phyloP scores from a whole-genome alignment of 805 yeast genomes.

The Saccharomyces paradoxus region DNA sequence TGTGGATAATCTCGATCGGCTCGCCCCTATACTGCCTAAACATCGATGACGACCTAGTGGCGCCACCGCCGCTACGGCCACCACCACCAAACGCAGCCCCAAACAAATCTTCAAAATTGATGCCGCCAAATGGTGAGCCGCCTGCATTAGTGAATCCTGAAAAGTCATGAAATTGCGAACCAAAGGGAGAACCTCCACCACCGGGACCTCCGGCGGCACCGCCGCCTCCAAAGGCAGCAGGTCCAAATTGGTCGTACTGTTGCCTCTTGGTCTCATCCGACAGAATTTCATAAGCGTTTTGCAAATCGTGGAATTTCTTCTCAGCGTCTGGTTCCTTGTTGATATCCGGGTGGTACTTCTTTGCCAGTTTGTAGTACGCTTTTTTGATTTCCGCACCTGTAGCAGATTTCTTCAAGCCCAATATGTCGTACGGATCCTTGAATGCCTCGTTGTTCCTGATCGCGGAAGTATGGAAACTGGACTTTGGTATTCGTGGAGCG shows the following conservation, averaged over 20 bases:
- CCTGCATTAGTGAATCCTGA: constrained; percentile 3
- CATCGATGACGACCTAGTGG: constrained; percentile 18
- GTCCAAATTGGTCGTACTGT: constrained; percentile 88
- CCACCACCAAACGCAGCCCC: constrained; percentile 42
- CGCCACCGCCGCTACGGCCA: constrained; percentile 31
- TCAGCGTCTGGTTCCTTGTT: constrained; percentile 88
- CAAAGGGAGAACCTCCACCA: constrained; percentile 35
- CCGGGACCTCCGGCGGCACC: constrained; percentile 43
- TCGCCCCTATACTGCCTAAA: constrained; percentile 82
- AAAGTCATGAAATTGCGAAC: constrained; percentile 30
- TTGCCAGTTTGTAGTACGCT: constrained; percentile 88
- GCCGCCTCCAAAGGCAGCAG: constrained; percentile 67
- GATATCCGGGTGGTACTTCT: constrained; percentile 92
- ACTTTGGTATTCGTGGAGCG: background rate
- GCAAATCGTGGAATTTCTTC: constrained; percentile 81
- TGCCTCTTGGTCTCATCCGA: constrained; percentile 76
- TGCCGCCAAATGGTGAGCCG: constrained; percentile 30
- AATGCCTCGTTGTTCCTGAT: constrained; percentile 11
- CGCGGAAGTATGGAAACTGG: constrained; percentile 15
- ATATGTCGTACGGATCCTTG: constrained; percentile 72
- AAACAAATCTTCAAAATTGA: constrained; percentile 58
- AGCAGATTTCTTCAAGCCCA: constrained; percentile 72
- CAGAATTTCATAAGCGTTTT: constrained; percentile 87
- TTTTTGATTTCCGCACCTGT: constrained; percentile 82
- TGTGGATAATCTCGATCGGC: constrained; percentile 70